A percentile compares a stretch with the other conserved stretches of the same genome.
phyloP scores from a whole-genome alignment of 345 rosid species.

The Populus ilicifolia region DNA sequence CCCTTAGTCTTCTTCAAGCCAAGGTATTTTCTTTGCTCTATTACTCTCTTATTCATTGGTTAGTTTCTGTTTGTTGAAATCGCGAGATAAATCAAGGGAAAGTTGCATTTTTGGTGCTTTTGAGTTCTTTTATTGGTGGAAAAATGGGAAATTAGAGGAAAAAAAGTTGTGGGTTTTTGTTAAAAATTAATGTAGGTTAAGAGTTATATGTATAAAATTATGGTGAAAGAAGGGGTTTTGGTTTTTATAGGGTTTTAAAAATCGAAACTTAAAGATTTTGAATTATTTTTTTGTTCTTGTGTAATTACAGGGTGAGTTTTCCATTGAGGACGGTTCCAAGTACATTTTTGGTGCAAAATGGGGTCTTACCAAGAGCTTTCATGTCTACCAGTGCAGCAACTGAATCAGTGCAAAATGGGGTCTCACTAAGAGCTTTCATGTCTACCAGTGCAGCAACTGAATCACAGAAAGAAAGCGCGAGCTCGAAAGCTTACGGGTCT shows the following conservation, averaged over 20 bases:
- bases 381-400: slow-evolving; percentile 56
- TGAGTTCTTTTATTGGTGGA: neutral
- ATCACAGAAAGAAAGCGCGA: slow-evolving; percentile 44
- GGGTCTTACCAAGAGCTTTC: slow-evolving; percentile 47
- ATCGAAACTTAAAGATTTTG: neutral
- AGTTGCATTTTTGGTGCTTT: neutral
- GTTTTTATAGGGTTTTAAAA: neutral
- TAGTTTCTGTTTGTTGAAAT: slow-evolving; percentile 12
- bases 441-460: slow-evolving; percentile 58
- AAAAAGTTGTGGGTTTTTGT: neutral
- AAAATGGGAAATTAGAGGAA: neutral
- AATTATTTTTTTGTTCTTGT: neutral
- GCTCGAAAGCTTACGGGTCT: slow-evolving; percentile 66
- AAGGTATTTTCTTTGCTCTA: slow-evolving; percentile 37
- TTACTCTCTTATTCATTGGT: neutral
- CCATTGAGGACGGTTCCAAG: slow-evolving; percentile 27
- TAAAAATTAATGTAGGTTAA: too few relatives aligned
- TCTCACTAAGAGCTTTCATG: slow-evolving; percentile 55
- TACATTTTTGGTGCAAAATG: slow-evolving; percentile 35
- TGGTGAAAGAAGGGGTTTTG: too few relatives aligned
- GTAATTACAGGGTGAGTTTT: slow-evolving; percentile 46
- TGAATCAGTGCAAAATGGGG: slow-evolving; percentile 37
- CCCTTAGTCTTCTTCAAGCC: slow-evolving; percentile 34
- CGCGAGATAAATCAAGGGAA: too few relatives aligned
- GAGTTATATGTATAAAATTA: too few relatives aligned